Percentiles rank a stretch among this genome's conserved stretches.
These are phyloP conservation scores for Trichosporon inkin DNA, from an alignment of 1,284 basidiomycete species.

Conservation along the genomic window DNA sequence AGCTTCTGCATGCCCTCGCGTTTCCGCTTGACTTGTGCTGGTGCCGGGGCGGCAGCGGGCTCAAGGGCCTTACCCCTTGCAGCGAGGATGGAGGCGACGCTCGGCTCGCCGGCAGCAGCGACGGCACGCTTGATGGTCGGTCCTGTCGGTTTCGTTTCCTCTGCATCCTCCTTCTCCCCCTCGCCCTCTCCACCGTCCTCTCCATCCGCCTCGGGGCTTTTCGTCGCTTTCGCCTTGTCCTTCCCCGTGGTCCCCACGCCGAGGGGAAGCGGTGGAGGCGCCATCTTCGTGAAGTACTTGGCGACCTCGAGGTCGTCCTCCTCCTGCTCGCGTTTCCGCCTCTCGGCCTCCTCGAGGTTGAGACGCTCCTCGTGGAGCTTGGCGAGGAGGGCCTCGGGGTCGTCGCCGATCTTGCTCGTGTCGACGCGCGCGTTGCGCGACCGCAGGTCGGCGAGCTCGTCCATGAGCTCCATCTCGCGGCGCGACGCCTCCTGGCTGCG, in stretches of 20 bases:
- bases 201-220: conserved; percentile 20
- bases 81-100: conserved; percentile 66
- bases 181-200: conserved; percentile 19
- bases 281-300: conserved; percentile 76
- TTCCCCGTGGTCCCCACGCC: conserved; percentile 24
- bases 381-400: conserved; percentile 39
- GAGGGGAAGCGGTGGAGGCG: conserved; percentile 25
- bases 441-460: conserved; percentile 87
- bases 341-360: conserved; percentile 55
- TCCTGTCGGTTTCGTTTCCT: conserved; percentile 41
- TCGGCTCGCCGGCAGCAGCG: conserved; percentile 55
- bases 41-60: conserved; percentile 12
- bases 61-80: conserved; percentile 57
- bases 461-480: conserved; percentile 97
- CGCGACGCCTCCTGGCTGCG: conserved; percentile 85
- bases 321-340: conserved; percentile 63
- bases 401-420: conserved; percentile 59
- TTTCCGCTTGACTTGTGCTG: conserved; percentile 59
- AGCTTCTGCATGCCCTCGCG: conserved; percentile 47
- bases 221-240: conserved; percentile 18
- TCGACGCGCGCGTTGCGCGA: conserved; percentile 84
- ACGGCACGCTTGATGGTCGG: conserved; percentile 71
- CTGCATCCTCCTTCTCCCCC: conserved; percentile 23
- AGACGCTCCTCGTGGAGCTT: conserved; percentile 41
- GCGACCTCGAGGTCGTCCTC: conserved; percentile 87